Evolutionary conservation across 1,284 basidiomycete genomes (phyloP), one percentile per base, ranked within the genome.

Genomic region (Sporisorium exsertum): DNA sequence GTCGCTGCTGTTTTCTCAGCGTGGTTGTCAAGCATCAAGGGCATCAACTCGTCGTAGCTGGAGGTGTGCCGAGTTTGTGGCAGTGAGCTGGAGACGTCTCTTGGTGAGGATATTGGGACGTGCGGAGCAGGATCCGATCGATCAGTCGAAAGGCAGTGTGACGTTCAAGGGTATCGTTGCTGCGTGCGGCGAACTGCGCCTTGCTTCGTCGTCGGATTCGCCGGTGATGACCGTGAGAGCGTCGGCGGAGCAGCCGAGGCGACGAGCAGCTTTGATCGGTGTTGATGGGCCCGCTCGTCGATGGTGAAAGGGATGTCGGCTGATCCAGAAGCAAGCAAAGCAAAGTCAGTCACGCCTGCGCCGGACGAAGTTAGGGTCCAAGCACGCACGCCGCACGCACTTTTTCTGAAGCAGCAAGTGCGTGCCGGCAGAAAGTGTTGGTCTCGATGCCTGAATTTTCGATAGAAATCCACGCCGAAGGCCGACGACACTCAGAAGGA

Each of bases 341-440:
- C 42, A 50, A n/a, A 32, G 29, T 32, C 13, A 35, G 50, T 52
- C 50, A 35, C 50, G 50, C 50, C 20, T 16, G 50, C n/a, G 20
- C 29, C 50, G 8, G 12, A 43, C 5, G 5, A 49, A 49, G 18
- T 29, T 35, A 55, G 53, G 53, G 53, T 55, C 53, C 53, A 55
- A 45, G 53, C 53, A 55, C 53, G 29, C 40, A 12, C 50, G 5
- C 24, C 53, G 29, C 40, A 12, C 50, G 5, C 24, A 24, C 22
- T 47, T 27, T 18, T 18, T 18, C 27, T 43, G 20, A 10, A 27
- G 22, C 24, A 47, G 46, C n/a, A 40, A 20, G 37, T 9, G 22
- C n/a, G 35, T 40, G 20, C n/a, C n/a, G n/a, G n/a, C n/a, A 16
- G 24, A 26, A 45, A n/a, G 53, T 55, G 53, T 55, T 55, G 53